Evolutionary conservation across 2,329 filamentous ascomycete species (phyloP).

Genomic region (Arthrobotrys megalospora): DNA sequence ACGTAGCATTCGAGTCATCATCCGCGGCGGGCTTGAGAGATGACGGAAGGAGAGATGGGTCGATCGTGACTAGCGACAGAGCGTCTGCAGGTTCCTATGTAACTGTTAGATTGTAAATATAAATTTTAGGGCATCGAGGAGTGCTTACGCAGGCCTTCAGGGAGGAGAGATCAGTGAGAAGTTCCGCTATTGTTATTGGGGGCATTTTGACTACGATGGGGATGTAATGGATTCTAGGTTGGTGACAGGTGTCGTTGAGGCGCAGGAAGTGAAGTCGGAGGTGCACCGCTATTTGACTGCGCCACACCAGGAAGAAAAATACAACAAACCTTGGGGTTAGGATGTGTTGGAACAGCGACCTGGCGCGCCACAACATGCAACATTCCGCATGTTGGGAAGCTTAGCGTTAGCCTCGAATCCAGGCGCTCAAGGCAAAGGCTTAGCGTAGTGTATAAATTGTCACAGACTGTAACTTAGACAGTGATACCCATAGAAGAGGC

Average conservation of each 20-base stretch:
- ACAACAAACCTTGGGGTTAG: too few species aligned
- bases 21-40: constrained; percentile 13
- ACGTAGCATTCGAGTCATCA: constrained; percentile 4
- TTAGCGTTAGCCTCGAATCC: too few species aligned
- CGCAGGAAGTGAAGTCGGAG: not conserved
- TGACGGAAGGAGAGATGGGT: constrained; percentile 47
- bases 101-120: not conserved
- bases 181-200: constrained; percentile 59
- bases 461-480: too few species aligned
- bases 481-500: too few species aligned
- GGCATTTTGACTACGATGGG: constrained; percentile 39
- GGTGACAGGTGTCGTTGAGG: not conserved
- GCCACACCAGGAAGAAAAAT: not conserved
- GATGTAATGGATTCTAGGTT: not conserved
- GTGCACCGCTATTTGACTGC: not conserved
- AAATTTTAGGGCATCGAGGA: not conserved
- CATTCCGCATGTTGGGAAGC: too few species aligned
- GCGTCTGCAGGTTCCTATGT: constrained; percentile 53
- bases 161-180: constrained; percentile 57
- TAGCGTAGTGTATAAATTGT: too few species aligned
- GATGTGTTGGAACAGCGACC: too few species aligned
- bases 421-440: too few species aligned
- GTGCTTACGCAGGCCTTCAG: constrained; percentile 53
- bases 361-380: too few species aligned
- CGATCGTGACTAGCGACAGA: constrained; percentile 55